Base-by-base conservation (phyloP, 805 yeast species). In the Wickerhamomyces chaumierensis region DNA sequence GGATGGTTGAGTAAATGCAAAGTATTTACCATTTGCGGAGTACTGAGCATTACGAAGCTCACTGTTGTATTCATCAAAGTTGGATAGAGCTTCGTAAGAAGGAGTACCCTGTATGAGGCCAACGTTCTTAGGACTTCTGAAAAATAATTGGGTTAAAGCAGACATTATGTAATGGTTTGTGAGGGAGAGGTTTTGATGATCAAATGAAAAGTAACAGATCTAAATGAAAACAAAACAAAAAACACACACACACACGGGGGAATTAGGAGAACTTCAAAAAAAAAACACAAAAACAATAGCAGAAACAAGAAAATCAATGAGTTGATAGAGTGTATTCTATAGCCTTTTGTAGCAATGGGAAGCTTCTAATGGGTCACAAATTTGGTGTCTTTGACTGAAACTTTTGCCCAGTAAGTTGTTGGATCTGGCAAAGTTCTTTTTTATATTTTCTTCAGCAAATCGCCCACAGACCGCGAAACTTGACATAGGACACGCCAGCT, bases 1-100 rank as follows among this genome's bases (percentile, higher is more conserved):
- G 19, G 64, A 60, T 19, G 82, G 83, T 53, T 78, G 81, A 15
- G 90, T 72, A 60, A 73, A 84, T 18, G 87, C 88, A 56, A 84
- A 79, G 39, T 63, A 68, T 35, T 65, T 52, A 21, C 94, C 94
- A 50, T 76, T 68, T 35, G 81, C 68, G 18, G 88, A 75, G 56
- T 84, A 83, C 35, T 64, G 60, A 31, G 88, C 73, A 35, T 71
- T 66, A 46, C 86, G 74, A 41, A 81, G 76, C 44, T 78, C 81
- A 36, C 52, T 60, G 2, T 49, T 46, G 4, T 58, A 51, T 19
- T 54, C 41, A 17, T 49, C 55, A 23, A 60, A 42, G 31, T 48
- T 48, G 31, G 42, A 44, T 2, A 56, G 39, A 16, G 46, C 47
- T 34, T 50, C 57, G 42, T 61, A 65, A 1, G 43, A 32, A 11